Conservation (phyloP, 2,329 filamentous ascomycete genomes). For the Colletotrichum lini region DNA sequence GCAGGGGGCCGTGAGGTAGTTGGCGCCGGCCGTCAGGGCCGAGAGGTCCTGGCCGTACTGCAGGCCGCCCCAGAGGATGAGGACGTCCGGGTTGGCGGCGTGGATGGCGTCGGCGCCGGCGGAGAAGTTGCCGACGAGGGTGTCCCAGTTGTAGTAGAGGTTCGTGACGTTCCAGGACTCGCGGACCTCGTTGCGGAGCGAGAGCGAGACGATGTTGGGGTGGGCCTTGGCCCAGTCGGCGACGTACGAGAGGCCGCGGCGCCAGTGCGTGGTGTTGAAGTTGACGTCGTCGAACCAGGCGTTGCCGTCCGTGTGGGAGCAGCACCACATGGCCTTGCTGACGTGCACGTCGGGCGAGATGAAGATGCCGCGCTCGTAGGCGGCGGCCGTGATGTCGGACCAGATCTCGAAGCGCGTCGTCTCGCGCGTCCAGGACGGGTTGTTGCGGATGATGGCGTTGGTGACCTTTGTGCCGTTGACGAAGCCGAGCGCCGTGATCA, state of each 20-base stretch:
- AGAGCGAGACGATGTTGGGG: slow-evolving; percentile 45
- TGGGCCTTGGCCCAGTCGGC: slow-evolving; percentile 58
- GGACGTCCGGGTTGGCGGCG: slow-evolving; percentile 63
- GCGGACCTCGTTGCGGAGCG: slow-evolving; percentile 72
- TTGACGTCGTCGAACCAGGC: slow-evolving; percentile 69
- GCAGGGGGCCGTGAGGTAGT: slow-evolving; percentile 39
- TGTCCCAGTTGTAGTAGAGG: slow-evolving; percentile 52
- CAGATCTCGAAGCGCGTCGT: slow-evolving; percentile 68
- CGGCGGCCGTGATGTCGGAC: slow-evolving; percentile 31
- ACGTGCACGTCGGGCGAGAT: slow-evolving; percentile 59
- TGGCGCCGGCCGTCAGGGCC: slow-evolving; percentile 43
- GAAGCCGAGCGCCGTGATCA: slow-evolving; percentile 58
- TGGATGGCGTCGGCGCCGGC: slow-evolving; percentile 66
- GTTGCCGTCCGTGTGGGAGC: slow-evolving; percentile 64
- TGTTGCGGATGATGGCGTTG: slow-evolving; percentile 62
- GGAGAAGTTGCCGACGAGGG: slow-evolving; percentile 66
- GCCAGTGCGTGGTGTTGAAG: slow-evolving; percentile 69
- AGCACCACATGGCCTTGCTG: slow-evolving; percentile 61
- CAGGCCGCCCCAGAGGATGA: slow-evolving; percentile 69
- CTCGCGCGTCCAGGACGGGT: slow-evolving; percentile 65
- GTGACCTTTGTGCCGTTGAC: slow-evolving; percentile 63
- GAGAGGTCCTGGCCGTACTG: slow-evolving; percentile 68
- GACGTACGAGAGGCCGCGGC: slow-evolving; percentile 68
- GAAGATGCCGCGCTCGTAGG: slow-evolving; percentile 51
- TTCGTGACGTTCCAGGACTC: slow-evolving; percentile 61